Evolutionary conservation across 371 early-diverging fungal genomes (phyloP).

Genomic region (Mortierella sp.): DNA sequence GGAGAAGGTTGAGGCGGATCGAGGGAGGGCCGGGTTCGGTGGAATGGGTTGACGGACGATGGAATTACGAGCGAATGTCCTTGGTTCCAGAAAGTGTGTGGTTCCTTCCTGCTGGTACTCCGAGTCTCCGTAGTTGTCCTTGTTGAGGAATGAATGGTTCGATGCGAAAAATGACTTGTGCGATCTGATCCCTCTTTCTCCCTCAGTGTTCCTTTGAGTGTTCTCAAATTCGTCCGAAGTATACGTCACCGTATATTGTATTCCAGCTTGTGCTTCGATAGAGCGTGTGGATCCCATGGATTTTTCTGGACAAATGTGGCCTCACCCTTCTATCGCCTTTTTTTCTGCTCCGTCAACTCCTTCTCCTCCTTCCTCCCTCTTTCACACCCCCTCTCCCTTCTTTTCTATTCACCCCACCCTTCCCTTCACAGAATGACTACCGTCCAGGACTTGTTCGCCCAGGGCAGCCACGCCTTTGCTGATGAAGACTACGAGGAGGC

Average conservation of each 20-base stretch:
- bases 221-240: background rate
- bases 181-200: background rate
- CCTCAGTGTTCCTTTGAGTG: background rate
- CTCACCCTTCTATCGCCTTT: too few relatives aligned
- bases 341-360: background rate
- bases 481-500: conserved; percentile 71
- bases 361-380: background rate
- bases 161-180: too few relatives aligned
- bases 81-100: background rate
- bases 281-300: background rate
- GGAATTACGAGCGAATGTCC: background rate
- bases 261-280: background rate
- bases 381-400: background rate
- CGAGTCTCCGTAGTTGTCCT: background rate
- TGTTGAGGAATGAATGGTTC: too few relatives aligned
- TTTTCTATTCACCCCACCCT: background rate
- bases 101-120: background rate
- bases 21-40: too few relatives aligned
- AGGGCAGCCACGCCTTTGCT: conserved; percentile 71
- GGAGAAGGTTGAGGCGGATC: background rate
- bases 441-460: conserved; percentile 61
- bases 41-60: background rate
- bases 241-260: background rate
- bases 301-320: background rate
- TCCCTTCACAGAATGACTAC: conserved; percentile 23